These are phyloP conservation scores for Albizia julibrissin DNA, from an alignment of 306 rosid genomes.

Conservation along the genomic window DNA sequence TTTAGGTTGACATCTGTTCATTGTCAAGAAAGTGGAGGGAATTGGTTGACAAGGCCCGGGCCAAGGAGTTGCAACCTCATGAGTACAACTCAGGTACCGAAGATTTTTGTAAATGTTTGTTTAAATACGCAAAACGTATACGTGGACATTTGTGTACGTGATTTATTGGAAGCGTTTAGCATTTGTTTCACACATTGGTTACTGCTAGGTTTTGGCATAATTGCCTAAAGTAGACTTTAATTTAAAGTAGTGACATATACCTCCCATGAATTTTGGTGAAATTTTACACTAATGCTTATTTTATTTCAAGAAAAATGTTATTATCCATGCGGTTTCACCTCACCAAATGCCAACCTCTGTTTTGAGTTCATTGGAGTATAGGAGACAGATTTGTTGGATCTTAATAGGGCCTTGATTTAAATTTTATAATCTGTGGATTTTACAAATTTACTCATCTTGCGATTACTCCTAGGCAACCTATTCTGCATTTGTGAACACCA, in stretches of 20 bases:
- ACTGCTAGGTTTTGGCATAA: not conserved
- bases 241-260: not conserved
- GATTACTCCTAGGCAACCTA: not conserved
- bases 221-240: not conserved
- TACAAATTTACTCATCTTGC: not conserved
- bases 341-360: not conserved
- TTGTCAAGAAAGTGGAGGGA: constrained; percentile 96
- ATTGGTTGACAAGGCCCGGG: constrained; percentile 89
- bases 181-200: not conserved
- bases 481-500: not conserved
- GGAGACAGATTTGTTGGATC: not conserved
- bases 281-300: not conserved
- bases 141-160: not conserved
- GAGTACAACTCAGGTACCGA: constrained; percentile 73
- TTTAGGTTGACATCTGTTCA: constrained; percentile 78
- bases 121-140: not conserved
- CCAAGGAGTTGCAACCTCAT: constrained; percentile 91
- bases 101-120: not conserved
- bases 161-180: not conserved
- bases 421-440: not conserved
- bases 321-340: not conserved
- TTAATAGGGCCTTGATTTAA: not conserved
- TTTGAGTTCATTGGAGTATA: not conserved
- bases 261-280: not conserved
- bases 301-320: not conserved